Evolutionary conservation across 768 basidiomycete genomes (phyloP).

Genomic region (Lactifluus hygrophoroides): DNA sequence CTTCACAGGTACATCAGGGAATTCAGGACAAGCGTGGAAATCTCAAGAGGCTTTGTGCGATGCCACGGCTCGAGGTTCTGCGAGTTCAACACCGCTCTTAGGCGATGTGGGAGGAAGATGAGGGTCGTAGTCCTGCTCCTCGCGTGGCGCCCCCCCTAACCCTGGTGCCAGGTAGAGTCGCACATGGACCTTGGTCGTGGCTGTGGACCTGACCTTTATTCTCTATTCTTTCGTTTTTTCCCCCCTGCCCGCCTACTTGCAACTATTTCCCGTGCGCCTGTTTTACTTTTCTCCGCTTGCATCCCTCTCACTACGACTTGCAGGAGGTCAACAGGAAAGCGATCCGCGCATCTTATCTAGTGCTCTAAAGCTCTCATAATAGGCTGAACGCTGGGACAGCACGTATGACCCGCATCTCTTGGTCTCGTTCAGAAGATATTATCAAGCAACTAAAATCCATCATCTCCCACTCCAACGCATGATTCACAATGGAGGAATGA

Average conservation of each 20-base stretch:
- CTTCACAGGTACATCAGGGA: too few species aligned
- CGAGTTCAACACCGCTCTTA: too few species aligned
- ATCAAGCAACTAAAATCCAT: slow-evolving; percentile 71
- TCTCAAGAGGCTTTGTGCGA: too few species aligned
- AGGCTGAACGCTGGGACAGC: slow-evolving; percentile 88
- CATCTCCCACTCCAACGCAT: slow-evolving; percentile 55
- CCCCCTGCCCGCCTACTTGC: background rate
- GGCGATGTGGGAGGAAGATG: too few species aligned
- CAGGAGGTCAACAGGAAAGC: slow-evolving; percentile 18
- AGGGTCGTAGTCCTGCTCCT: too few species aligned
- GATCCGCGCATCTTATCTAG: slow-evolving; percentile 32
- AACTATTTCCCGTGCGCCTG: slow-evolving; percentile 15
- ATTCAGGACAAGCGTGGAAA: too few species aligned
- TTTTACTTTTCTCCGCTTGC: background rate
- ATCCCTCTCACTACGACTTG: slow-evolving; percentile 1
- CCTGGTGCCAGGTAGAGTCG: slow-evolving; percentile 4
- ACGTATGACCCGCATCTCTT: too few species aligned
- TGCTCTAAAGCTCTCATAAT: slow-evolving; percentile 79
- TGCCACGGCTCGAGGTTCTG: too few species aligned
- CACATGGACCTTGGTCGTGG: background rate
- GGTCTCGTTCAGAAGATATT: slow-evolving; percentile 42
- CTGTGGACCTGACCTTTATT: background rate
- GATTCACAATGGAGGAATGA: slow-evolving; percentile 75
- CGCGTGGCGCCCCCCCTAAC: too few species aligned
- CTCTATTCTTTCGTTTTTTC: background rate